Evolutionary conservation across 257 asterid species (phyloP), one percentile per base, ranked within the genome.

Genomic region (Scutellaria baicalensis): DNA sequence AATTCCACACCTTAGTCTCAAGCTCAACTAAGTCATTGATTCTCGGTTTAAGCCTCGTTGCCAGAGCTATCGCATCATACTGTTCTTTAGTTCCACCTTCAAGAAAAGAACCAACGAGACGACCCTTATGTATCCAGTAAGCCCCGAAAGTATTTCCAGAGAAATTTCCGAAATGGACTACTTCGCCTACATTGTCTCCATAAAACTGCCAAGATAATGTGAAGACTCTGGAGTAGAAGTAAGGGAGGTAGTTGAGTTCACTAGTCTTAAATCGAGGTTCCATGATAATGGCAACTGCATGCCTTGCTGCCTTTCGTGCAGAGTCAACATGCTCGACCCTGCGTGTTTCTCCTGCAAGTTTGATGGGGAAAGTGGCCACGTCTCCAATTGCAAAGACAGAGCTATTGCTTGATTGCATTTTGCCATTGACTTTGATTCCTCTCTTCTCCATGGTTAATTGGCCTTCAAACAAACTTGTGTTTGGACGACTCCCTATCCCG

Each of bases 11-110:
- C 78, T 68, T 80, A 44, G 66, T 89, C 88, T 79, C 88, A 14
- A 92, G 80, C 83, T 82, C 91, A 9, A 33, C 74, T 50, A 76
- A 54, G 74, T 89, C 91, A 35, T 82, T 85, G 39, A 89, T 55
- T 55, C 60, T 80, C 0, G 96, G 96, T 58, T 75, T 79, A 65
- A 86, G 71, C 83, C 85, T 80, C 1, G 95, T 86, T 39, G 80
- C 84, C 68, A 45, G 75, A 16, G 96, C 93, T 69, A 92, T 73
- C 16, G 94, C 92, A 68, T 83, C 85, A 0, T 89, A 89, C 72
- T 89, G 91, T 64, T 89, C 96, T 82, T 84, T 87, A 17, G 89
- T 86, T 76, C 96, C 98, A 40, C 98, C 98, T 65, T 92, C 98
- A 2, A 92, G 95, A 59, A 92, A 92, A 13, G 96, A 92, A 3